Evolutionary conservation across 306 rosid species (phyloP).

Genomic region (Trifolium subterraneum): DNA sequence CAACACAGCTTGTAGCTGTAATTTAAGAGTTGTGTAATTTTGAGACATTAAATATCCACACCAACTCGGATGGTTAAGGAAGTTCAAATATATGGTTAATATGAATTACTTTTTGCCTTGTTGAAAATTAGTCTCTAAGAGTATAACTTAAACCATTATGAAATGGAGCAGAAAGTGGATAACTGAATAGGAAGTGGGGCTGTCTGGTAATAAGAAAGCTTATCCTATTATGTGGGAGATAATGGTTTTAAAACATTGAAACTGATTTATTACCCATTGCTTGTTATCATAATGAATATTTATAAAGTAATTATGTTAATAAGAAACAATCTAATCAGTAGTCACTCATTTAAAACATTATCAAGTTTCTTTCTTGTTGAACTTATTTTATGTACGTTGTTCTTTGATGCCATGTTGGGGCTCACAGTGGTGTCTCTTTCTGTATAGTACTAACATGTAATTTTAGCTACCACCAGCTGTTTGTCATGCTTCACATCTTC

Average conservation of each 20-base stretch:
- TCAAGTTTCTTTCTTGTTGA: conserved; percentile 29
- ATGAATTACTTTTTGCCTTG: background rate
- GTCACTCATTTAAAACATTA: conserved; percentile 22
- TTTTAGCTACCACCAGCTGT: conserved; percentile 25
- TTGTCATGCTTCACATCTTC: conserved; percentile 26
- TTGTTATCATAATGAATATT: conserved; percentile 9
- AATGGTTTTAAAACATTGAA: background rate
- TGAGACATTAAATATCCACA: no score
- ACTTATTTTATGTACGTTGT: conserved; percentile 10
- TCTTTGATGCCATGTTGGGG: conserved; percentile 26
- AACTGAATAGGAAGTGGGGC: background rate
- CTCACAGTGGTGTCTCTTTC: conserved; percentile 21
- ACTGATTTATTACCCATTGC: background rate
- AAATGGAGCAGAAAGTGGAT: background rate
- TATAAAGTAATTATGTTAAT: conserved; percentile 11
- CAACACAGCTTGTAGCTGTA: no score
- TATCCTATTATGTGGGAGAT: background rate
- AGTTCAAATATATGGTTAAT: no score
- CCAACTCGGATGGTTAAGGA: no score
- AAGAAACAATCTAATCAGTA: background rate
- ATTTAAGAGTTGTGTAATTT: no score
- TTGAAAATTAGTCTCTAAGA: conserved; percentile 1
- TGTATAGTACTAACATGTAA: background rate
- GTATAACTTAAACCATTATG: background rate
- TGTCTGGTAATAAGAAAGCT: background rate